These are phyloP conservation scores for Boletus barrowsii DNA, from an alignment of 768 basidiomycete species.

Conservation along the genomic window DNA sequence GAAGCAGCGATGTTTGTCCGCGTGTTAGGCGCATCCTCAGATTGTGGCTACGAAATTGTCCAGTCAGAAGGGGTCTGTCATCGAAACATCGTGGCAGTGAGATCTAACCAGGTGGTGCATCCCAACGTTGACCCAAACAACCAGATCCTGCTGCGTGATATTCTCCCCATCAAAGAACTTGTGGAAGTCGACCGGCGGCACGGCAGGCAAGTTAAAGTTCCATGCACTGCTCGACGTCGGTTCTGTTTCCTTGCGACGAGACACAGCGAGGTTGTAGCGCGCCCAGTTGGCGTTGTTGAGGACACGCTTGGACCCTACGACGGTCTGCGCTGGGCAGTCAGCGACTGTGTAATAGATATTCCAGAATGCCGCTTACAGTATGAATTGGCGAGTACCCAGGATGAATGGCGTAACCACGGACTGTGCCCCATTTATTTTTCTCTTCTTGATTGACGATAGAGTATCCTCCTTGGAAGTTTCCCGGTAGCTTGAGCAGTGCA, in stretches of 20 bases:
- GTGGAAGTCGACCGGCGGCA: slow-evolving; percentile 55
- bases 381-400: slow-evolving; percentile 55
- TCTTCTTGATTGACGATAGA: slow-evolving; percentile 53
- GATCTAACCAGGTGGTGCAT: slow-evolving; percentile 57
- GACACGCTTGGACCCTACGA: slow-evolving; percentile 57
- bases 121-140: slow-evolving; percentile 65
- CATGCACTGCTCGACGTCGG: slow-evolving; percentile 55
- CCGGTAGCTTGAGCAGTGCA: slow-evolving; percentile 47
- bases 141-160: slow-evolving; percentile 61
- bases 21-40: slow-evolving; percentile 64
- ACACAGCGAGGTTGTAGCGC: slow-evolving; percentile 57
- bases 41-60: slow-evolving; percentile 42
- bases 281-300: slow-evolving; percentile 67
- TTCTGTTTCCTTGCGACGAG: slow-evolving; percentile 59
- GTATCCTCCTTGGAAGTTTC: slow-evolving; percentile 57
- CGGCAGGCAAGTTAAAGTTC: slow-evolving; percentile 61
- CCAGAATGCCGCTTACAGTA: slow-evolving; percentile 31
- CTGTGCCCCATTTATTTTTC: slow-evolving; percentile 54
- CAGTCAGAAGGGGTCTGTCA: neutral
- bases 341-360: neutral
- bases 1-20: slow-evolving; percentile 55
- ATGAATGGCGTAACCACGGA: slow-evolving; percentile 60
- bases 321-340: slow-evolving; percentile 37
- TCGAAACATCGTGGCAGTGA: neutral
- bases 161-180: slow-evolving; percentile 64